phyloP scores from a whole-genome alignment of 2,329 filamentous ascomycete species.

The Fonsecaea monophora region DNA sequence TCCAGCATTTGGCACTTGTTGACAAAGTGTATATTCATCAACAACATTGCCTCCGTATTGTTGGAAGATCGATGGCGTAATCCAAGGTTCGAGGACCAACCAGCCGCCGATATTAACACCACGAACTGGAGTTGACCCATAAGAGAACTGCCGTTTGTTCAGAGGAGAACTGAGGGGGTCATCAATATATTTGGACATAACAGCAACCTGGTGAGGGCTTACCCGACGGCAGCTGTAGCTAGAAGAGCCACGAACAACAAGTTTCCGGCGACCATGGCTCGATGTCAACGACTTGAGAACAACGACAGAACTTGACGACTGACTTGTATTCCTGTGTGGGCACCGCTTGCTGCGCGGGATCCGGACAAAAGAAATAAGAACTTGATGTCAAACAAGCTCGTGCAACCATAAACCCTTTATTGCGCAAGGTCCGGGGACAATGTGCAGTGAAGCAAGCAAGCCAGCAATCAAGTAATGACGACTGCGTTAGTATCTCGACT shows the following conservation, averaged over 20 bases:
- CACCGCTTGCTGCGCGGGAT: not conserved
- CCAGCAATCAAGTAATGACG: slow-evolving; percentile 14
- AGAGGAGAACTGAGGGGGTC: slow-evolving; percentile 32
- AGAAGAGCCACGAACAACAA: slow-evolving; percentile 31
- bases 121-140: slow-evolving; percentile 42
- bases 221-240: slow-evolving; percentile 31
- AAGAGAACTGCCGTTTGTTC: slow-evolving; percentile 33
- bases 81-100: slow-evolving; percentile 70
- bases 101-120: slow-evolving; percentile 72
- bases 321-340: not conserved
- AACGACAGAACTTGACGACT: not conserved
- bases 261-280: slow-evolving; percentile 25
- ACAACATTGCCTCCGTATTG: slow-evolving; percentile 54
- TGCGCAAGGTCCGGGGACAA: not conserved
- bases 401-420: slow-evolving; percentile 11
- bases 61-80: slow-evolving; percentile 67
- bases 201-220: slow-evolving; percentile 9
- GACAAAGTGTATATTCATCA: slow-evolving; percentile 64
- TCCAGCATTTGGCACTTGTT: slow-evolving; percentile 59
- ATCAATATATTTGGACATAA: not conserved
- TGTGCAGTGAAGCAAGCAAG: not conserved
- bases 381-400: slow-evolving; percentile 9
- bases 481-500: not conserved
- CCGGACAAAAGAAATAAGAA: not conserved
- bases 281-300: not conserved